Conservation (phyloP, 805 yeast species). For the Kuraishia capsulata region DNA sequence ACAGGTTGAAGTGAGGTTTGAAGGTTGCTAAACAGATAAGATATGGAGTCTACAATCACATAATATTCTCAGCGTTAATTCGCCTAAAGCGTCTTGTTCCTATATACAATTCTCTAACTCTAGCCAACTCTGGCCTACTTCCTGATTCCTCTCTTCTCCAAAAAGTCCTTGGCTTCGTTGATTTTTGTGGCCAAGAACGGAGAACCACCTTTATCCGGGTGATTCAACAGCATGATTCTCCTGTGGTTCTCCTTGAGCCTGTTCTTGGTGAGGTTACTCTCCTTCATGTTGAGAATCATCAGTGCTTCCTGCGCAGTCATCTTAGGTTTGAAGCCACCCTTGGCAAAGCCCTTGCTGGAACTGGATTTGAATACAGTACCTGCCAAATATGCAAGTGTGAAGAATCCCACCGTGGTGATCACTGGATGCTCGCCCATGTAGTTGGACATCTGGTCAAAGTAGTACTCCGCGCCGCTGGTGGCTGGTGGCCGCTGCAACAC, state of each 20-base stretch:
- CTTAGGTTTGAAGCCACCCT: constrained; percentile 89
- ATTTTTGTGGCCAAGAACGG: constrained; percentile 84
- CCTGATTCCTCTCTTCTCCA: constrained; percentile 47
- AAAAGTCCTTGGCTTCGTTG: constrained; percentile 82
- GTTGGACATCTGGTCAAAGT: constrained; percentile 50
- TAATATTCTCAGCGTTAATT: neutral
- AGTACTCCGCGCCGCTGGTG: constrained; percentile 43
- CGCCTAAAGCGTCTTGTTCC: neutral
- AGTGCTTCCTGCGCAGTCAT: constrained; percentile 87
- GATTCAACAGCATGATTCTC: constrained; percentile 77
- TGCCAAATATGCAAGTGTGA: constrained; percentile 51
- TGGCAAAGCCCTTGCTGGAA: constrained; percentile 65
- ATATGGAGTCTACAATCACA: neutral
- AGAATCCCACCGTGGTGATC: constrained; percentile 60
- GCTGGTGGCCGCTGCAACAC: constrained; percentile 22
- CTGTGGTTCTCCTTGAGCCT: constrained; percentile 75
- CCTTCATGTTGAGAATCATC: constrained; percentile 70
- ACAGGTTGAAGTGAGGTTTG: too few species aligned
- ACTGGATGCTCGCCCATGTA: constrained; percentile 73
- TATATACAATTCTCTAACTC: neutral
- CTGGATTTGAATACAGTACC: constrained; percentile 60
- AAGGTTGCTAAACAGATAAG: too few species aligned
- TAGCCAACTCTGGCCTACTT: too few species aligned
- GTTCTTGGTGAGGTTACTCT: constrained; percentile 50
- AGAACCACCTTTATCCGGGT: constrained; percentile 93